Conservation (phyloP, 1,284 basidiomycete species). For the Leccinum griseonigrum region DNA sequence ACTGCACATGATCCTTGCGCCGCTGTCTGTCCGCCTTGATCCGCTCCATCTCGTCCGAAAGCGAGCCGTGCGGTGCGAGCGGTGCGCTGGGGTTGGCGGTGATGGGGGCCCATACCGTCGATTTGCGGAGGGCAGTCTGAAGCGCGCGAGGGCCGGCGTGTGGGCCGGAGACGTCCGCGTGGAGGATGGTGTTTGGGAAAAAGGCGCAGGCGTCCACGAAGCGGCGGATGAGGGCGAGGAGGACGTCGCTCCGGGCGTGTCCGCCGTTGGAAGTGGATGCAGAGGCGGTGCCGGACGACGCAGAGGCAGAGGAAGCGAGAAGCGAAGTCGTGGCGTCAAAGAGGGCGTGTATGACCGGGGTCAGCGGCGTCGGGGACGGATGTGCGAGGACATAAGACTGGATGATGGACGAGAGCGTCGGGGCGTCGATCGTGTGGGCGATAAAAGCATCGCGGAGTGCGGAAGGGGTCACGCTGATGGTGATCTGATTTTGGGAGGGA, state of each 20-base stretch:
- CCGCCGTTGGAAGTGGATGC: slow-evolving; percentile 7
- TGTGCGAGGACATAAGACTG: slow-evolving; percentile 44
- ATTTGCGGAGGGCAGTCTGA: slow-evolving; percentile 53
- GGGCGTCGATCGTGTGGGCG: slow-evolving; percentile 40
- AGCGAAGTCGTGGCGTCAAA: slow-evolving; percentile 44
- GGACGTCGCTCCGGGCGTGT: slow-evolving; percentile 13
- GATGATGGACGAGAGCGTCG: slow-evolving; percentile 49
- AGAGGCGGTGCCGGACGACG: not conserved
- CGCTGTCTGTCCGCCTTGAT: slow-evolving; percentile 55
- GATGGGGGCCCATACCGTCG: slow-evolving; percentile 45
- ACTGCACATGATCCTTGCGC: slow-evolving; percentile 33
- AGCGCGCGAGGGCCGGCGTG: slow-evolving; percentile 51
- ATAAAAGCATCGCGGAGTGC: slow-evolving; percentile 50
- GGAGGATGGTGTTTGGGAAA: slow-evolving; percentile 44
- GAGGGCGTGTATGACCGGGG: slow-evolving; percentile 45
- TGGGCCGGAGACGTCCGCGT: slow-evolving; percentile 51
- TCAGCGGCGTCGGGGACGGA: slow-evolving; percentile 46
- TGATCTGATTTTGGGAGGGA: slow-evolving; percentile 26
- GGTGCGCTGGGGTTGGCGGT: not conserved
- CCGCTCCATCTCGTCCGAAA: slow-evolving; percentile 56
- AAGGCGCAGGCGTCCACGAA: slow-evolving; percentile 50
- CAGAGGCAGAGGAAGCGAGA: slow-evolving; percentile 6
- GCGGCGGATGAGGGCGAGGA: slow-evolving; percentile 39
- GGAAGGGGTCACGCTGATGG: slow-evolving; percentile 36
- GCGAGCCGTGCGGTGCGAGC: slow-evolving; percentile 17